These are phyloP conservation scores for Colletotrichum sp. DNA, from an alignment of 2,329 filamentous ascomycete genomes.

Conservation along the genomic window DNA sequence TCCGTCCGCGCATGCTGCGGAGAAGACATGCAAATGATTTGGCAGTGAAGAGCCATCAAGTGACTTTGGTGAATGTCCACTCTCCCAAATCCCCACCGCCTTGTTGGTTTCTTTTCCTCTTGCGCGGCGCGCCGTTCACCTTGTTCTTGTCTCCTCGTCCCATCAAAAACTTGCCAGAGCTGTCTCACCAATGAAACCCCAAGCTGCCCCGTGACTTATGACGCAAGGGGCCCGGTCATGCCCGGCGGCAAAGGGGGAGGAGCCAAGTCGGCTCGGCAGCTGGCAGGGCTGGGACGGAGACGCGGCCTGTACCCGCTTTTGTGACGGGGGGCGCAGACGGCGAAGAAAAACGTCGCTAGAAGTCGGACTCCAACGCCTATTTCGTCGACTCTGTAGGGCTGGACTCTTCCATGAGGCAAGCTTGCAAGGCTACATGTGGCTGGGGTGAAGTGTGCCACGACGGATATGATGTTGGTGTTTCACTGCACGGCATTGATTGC, in stretches of 20 bases:
- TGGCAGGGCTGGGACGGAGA: conserved; percentile 10
- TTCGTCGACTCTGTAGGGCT: not conserved
- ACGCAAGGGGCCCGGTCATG: conserved; percentile 13
- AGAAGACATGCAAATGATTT: not conserved
- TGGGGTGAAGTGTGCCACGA: conserved; percentile 10
- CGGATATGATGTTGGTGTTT: not conserved
- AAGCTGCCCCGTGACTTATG: not conserved
- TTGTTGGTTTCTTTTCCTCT: not conserved
- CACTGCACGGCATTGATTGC: not conserved
- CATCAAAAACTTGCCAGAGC: not conserved
- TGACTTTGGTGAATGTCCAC: not conserved
- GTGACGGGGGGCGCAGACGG: conserved; percentile 1
- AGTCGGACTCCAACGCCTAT: not conserved
- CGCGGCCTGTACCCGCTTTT: conserved; percentile 17
- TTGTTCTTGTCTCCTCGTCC: not conserved
- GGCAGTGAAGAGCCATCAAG: not conserved
- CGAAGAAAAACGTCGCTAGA: not conserved
- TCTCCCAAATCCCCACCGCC: not conserved
- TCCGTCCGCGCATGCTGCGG: not conserved
- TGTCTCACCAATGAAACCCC: conserved; percentile 16
- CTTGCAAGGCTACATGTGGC: conserved; percentile 10
- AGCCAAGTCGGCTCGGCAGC: conserved; percentile 18
- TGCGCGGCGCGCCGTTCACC: not conserved
- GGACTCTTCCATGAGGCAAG: not conserved
- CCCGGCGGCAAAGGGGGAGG: conserved; percentile 8